These are phyloP conservation scores for Apiotrichum gracile DNA, from an alignment of 1,284 basidiomycete genomes.

Conservation along the genomic window DNA sequence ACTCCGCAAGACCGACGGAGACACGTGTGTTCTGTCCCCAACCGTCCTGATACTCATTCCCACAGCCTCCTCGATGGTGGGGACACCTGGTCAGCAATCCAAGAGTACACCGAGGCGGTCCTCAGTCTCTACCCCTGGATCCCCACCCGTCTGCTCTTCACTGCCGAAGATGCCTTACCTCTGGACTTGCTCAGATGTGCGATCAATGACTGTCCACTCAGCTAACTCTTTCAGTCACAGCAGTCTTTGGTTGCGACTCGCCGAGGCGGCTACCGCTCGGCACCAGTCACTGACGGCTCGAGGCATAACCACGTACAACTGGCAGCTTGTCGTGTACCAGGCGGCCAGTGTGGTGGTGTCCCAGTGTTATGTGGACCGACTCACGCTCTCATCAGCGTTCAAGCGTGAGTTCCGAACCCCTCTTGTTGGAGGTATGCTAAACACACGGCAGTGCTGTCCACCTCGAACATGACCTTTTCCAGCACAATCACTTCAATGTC, in stretches of 20 bases:
- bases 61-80: neutral
- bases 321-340: neutral
- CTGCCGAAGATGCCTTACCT: neutral
- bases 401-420: neutral
- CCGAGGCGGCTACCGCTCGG: neutral
- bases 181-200: neutral
- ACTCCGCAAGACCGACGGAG: neutral
- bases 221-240: neutral
- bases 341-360: neutral
- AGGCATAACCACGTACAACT: neutral
- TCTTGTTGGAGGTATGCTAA: neutral
- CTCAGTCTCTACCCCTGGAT: neutral
- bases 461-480: neutral
- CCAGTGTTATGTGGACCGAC: neutral
- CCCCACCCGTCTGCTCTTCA: neutral
- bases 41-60: neutral
- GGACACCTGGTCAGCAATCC: neutral
- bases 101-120: neutral
- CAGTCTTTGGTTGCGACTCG: neutral
- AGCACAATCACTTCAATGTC: neutral
- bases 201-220: neutral
- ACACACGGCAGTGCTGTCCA: neutral
- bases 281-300: neutral
- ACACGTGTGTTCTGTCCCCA: neutral
- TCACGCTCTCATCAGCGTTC: neutral